Conservation (phyloP, 495 filamentous ascomycete genomes). For the Bryoglossum gracile region DNA sequence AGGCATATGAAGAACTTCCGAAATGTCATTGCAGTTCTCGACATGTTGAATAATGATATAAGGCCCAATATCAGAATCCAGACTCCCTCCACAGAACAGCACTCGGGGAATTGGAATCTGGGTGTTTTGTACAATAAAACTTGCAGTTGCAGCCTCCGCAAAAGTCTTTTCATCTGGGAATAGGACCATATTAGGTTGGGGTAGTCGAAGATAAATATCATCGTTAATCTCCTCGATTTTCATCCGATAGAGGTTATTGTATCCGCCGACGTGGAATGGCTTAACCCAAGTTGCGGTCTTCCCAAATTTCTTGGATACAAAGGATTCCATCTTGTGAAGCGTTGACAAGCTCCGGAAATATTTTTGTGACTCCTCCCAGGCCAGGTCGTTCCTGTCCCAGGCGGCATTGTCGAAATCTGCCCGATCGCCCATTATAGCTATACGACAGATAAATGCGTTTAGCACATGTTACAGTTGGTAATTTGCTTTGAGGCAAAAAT, state of each 20-base stretch:
- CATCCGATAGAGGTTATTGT: slow-evolving; percentile 13
- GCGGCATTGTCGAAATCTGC: slow-evolving; percentile 24
- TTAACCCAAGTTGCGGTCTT: slow-evolving; percentile 13
- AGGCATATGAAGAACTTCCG: slow-evolving; percentile 27
- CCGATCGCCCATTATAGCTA: not conserved
- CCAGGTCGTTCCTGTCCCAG: slow-evolving; percentile 27
- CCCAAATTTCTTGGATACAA: slow-evolving; percentile 16
- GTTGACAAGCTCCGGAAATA: slow-evolving; percentile 6
- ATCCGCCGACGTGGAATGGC: slow-evolving; percentile 24
- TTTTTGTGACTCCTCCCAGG: slow-evolving; percentile 23
- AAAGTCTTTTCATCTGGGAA: slow-evolving; percentile 34
- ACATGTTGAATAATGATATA: slow-evolving; percentile 45
- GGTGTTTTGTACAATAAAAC: slow-evolving; percentile 33
- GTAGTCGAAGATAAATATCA: slow-evolving; percentile 13
- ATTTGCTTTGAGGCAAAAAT: not conserved
- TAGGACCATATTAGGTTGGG: slow-evolving; percentile 11
- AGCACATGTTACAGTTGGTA: not conserved
- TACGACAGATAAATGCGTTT: not conserved
- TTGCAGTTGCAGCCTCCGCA: slow-evolving; percentile 37
- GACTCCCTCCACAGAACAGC: slow-evolving; percentile 19
- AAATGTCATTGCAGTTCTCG: slow-evolving; percentile 28
- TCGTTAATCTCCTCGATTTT: slow-evolving; percentile 7
- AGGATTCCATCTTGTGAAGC: slow-evolving; percentile 2
- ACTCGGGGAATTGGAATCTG: slow-evolving; percentile 35
- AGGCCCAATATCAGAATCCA: slow-evolving; percentile 30